Base-by-base conservation (phyloP, 257 asterid species). In the Perilla frutescens region DNA sequence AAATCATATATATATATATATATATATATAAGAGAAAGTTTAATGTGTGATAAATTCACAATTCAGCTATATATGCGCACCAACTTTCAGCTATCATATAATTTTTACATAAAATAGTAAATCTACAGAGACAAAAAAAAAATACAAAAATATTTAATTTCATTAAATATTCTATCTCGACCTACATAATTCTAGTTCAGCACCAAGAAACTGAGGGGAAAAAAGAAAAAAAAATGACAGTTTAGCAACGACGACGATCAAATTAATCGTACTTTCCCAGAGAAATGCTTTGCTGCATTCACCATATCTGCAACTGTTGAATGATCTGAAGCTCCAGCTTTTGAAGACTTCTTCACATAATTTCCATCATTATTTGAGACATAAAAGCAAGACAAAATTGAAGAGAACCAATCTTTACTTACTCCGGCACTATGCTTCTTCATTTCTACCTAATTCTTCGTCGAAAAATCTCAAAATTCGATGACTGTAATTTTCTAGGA, bases 281-380 rank as follows among this genome's bases (percentile, higher is more conserved):
- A 82, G 77, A 87, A 84, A 75, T 87, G 84, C 75, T 84, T 87
- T 9, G 83, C 83, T 44, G 86, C 87, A 31, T 73, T 81, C 47
- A 84, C 74, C 80, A 82, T 79, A 3, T 82, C 48, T 29, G 85
- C 81, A 49, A 79, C 82, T 40, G 86, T 83, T 39, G 44, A 61
- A 63, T 58, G 4, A 14, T 53, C 8, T 44, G 80, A 70, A 61
- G 50, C 68, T 43, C 65, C 50, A 63, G 3, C 37, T 15, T 79
- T 72, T 44, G 79, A 53, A 40, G 62, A 14, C 75, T 57, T 48
- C 0, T 2, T 77, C 66, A 13, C 26, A 40, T 61, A 29, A 8
- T 50, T 79, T 47, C 55, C 69, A 29, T 14, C 39, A 34, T 64
- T 62, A 6, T 39, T 37, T 26, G 80, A 50, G 9, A 50, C 66